Evolutionary conservation across 1,284 basidiomycete genomes (phyloP).

Genomic region (Moniliella sp.): DNA sequence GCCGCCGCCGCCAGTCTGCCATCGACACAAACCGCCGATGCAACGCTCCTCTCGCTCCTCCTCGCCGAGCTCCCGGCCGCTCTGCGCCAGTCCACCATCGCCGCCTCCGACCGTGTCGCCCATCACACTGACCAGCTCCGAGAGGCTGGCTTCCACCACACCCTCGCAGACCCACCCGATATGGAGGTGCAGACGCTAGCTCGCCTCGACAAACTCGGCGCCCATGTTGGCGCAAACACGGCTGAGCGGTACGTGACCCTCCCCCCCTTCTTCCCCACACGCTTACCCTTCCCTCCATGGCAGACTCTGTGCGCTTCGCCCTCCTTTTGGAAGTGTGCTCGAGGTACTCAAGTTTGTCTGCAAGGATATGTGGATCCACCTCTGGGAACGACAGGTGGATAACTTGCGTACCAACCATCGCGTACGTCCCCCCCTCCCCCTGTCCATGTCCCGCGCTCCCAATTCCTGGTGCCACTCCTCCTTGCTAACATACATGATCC

Average conservation of each 20-base stretch:
- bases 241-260: slow-evolving; percentile 50
- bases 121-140: no score
- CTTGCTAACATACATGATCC: background rate
- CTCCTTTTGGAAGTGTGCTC: slow-evolving; percentile 57
- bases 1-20: no score
- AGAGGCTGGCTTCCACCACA: no score
- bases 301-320: slow-evolving; percentile 53
- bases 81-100: no score
- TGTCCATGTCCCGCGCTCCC: no score
- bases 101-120: no score
- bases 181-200: slow-evolving; percentile 50
- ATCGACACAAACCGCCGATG: no score
- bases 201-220: slow-evolving; percentile 58
- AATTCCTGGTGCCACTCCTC: background rate
- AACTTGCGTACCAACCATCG: slow-evolving; percentile 81
- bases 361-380: slow-evolving; percentile 72
- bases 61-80: no score
- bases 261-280: no score
- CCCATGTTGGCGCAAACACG: slow-evolving; percentile 65
- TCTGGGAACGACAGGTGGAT: slow-evolving; percentile 82
- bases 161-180: no score
- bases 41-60: no score
- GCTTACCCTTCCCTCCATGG: background rate
- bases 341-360: slow-evolving; percentile 86
- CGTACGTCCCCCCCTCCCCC: slow-evolving; percentile 39